Base-by-base conservation (phyloP, 306 rosid species). In the Vigna trinervia region DNA sequence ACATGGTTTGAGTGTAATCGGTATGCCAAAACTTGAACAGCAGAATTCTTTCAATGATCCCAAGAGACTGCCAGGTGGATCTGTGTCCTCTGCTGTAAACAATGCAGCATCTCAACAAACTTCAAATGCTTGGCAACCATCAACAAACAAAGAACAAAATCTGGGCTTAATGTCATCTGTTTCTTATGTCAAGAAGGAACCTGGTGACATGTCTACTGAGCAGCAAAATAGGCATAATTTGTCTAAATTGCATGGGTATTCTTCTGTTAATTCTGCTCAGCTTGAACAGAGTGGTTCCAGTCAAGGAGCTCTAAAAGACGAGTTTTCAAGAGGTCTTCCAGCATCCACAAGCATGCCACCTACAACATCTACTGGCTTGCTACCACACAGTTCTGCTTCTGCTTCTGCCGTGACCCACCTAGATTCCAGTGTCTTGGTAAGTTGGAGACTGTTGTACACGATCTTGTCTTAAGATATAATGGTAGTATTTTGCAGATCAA, bases 281-380 rank as follows among this genome's bases (percentile, higher is more conserved):
- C 58, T 81, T 62, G 96, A 87, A 75, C 96, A 74, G 15, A 85
- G 87, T 74, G 84, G 58, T 65, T 61, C 69, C 19, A 71, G 80
- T 52, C 85, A 88, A 52, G 92, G 92, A 83, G 71, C 73, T 71
- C 28, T 48, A 30, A 84, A 66, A 74, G 93, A 90, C 56, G 92
- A 88, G 69, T 85, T 89, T 82, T 79, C 94, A 48, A 87, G 89
- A 82, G 90, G 90, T 52, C 85, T 84, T 90, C 71, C 89, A 17
- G 71, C 88, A 64, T 69, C 91, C 32, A 62, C 82, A 38, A 84
- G 78, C 74, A 66, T 80, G 61, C 82, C 77, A 51, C 82, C 86
- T 67, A 73, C 85, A 68, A 75, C 88, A 73, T 82, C 93, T 45
- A 23, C 88, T 38, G 80, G 78, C 79, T 76, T 83, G 72, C 73